A percentile compares a stretch with the other conserved stretches of the same genome.
phyloP scores from a whole-genome alignment of 805 yeast species.

The Kluyveromyces nonfermentans region DNA sequence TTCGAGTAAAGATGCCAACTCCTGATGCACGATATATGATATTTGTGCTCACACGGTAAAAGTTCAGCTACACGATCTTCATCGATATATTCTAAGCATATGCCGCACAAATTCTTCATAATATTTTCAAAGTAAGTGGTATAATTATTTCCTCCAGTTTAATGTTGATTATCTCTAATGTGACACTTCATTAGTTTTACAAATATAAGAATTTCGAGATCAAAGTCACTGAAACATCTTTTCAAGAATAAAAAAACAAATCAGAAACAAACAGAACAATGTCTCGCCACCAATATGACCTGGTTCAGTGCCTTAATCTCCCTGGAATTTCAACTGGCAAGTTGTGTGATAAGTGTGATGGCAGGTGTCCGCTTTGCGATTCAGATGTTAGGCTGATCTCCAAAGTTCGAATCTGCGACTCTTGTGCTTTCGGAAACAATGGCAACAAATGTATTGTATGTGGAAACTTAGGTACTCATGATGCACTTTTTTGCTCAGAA shows the following conservation, averaged over 20 bases:
- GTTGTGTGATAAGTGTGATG: conserved; percentile 81
- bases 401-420: conserved; percentile 68
- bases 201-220: neutral
- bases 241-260: neutral
- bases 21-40: conserved; percentile 48
- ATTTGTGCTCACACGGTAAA: conserved; percentile 44
- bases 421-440: conserved; percentile 67
- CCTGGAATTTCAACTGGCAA: conserved; percentile 68
- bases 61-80: conserved; percentile 22
- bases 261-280: conserved; percentile 27
- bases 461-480: conserved; percentile 47
- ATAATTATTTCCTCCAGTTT: conserved; percentile 10
- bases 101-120: conserved; percentile 38
- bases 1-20: conserved; percentile 37
- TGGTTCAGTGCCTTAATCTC: conserved; percentile 73
- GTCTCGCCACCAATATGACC: conserved; percentile 87
- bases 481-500: conserved; percentile 78
- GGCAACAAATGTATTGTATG: conserved; percentile 71
- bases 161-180: neutral
- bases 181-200: no score
- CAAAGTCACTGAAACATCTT: neutral
- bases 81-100: conserved; percentile 41
- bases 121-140: neutral
- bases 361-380: conserved; percentile 85
- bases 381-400: conserved; percentile 66